phyloP scores from a whole-genome alignment of 2,329 filamentous ascomycete species.

The Phaeophleospora eucalypticola region DNA sequence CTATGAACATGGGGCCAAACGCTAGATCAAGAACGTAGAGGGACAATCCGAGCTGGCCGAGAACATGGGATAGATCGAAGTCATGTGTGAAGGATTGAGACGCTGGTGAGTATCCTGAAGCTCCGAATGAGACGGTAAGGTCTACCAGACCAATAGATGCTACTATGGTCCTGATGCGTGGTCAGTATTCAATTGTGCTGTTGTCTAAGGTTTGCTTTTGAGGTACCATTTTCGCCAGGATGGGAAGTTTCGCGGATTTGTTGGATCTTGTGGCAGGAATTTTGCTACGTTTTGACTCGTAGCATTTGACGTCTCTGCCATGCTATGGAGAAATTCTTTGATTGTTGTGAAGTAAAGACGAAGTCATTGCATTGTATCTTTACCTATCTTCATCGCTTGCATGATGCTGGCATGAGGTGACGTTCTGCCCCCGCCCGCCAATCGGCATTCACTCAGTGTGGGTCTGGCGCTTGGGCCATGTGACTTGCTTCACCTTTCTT shows the following conservation, averaged over 20 bases:
- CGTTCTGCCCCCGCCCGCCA: not conserved
- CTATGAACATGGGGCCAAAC: slow-evolving; percentile 44
- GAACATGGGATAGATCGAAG: slow-evolving; percentile 38
- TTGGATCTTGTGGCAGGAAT: slow-evolving; percentile 36
- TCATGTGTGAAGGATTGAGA: slow-evolving; percentile 40
- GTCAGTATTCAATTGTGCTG: not conserved
- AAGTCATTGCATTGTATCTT: too few relatives aligned
- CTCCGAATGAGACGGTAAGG: slow-evolving; percentile 35
- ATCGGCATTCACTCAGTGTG: not conserved
- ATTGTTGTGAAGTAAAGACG: not conserved
- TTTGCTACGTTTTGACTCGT: slow-evolving; percentile 5
- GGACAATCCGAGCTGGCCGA: slow-evolving; percentile 44
- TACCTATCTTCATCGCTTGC: too few relatives aligned
- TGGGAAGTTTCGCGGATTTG: slow-evolving; percentile 45
- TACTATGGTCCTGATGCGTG: slow-evolving; percentile 26
- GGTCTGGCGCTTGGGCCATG: not conserved
- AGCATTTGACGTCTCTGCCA: not conserved
- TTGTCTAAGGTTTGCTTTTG: not conserved
- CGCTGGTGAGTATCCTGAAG: slow-evolving; percentile 47
- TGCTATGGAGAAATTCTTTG: not conserved
- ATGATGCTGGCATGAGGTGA: not conserved
- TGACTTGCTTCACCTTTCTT: too few relatives aligned
- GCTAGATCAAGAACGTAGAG: slow-evolving; percentile 47
- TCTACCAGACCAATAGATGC: slow-evolving; percentile 37
- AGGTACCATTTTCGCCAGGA: slow-evolving; percentile 44